A percentile compares a stretch with the other conserved stretches of the same genome.
phyloP scores from a whole-genome alignment of 805 yeast genomes.

The Wickerhamiella sergipiensis region DNA sequence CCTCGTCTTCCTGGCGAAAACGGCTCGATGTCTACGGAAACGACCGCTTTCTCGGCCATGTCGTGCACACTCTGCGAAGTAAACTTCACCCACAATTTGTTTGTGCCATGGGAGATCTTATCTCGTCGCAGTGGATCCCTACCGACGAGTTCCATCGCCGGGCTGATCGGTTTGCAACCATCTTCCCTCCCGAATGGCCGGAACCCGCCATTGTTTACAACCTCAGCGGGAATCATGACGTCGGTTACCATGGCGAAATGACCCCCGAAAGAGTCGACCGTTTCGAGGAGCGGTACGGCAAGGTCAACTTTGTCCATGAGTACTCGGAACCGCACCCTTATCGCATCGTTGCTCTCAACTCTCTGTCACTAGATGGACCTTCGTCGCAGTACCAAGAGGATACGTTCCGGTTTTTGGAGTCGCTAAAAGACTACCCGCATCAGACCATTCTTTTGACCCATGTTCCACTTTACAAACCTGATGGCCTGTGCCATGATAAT shows the following conservation, averaged over 20 bases:
- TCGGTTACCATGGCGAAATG: slow-evolving; percentile 91
- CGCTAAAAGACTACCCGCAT: slow-evolving; percentile 40
- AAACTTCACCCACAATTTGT: slow-evolving; percentile 65
- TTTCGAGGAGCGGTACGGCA: slow-evolving; percentile 61
- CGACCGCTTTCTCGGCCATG: slow-evolving; percentile 79
- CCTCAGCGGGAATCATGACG: slow-evolving; percentile 89
- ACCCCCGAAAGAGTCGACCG: slow-evolving; percentile 83
- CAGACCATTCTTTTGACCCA: slow-evolving; percentile 77
- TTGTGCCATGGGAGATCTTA: slow-evolving; percentile 83
- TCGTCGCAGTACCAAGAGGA: slow-evolving; percentile 48
- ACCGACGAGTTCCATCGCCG: slow-evolving; percentile 78
- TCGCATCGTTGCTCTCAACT: slow-evolving; percentile 79
- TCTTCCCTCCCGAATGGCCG: slow-evolving; percentile 17
- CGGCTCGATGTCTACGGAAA: slow-evolving; percentile 79
- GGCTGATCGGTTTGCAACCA: slow-evolving; percentile 41
- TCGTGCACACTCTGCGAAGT: slow-evolving; percentile 49
- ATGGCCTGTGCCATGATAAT: slow-evolving; percentile 78
- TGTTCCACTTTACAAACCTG: slow-evolving; percentile 72
- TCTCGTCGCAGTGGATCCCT: slow-evolving; percentile 88
- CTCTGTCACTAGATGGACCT: slow-evolving; percentile 81
- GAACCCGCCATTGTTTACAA: slow-evolving; percentile 39
- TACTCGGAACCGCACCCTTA: slow-evolving; percentile 44
- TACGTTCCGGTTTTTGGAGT: slow-evolving; percentile 62
- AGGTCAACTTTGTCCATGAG: slow-evolving; percentile 62
- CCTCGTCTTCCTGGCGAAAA: slow-evolving; percentile 52